These are phyloP conservation scores for Cicer bijugum DNA, from an alignment of 306 rosid genomes.

Conservation along the genomic window DNA sequence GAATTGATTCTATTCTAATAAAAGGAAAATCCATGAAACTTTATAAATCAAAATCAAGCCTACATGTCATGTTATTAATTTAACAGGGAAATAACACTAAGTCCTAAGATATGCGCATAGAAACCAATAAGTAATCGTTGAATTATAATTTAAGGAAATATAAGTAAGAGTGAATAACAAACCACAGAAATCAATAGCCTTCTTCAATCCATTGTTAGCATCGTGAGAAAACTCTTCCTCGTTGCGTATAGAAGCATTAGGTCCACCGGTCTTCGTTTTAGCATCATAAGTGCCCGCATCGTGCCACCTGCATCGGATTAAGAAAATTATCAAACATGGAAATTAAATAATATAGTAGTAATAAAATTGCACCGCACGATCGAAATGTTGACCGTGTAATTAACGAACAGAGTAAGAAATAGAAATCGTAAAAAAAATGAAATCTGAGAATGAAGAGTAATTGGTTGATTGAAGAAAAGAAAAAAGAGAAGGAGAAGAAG, in stretches of 20 bases:
- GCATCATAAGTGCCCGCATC: conserved; percentile 95
- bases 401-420: not conserved
- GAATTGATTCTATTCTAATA: conserved; percentile 22
- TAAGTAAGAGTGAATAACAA: not conserved
- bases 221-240: conserved; percentile 87
- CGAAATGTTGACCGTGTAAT: conserved; percentile 37
- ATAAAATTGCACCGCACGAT: not conserved
- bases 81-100: conserved; percentile 6
- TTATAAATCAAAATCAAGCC: conserved; percentile 23
- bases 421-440: not conserved
- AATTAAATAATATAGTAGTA: not conserved
- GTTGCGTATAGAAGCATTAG: conserved; percentile 86
- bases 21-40: not conserved
- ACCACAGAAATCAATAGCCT: conserved; percentile 89
- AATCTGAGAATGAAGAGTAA: not conserved
- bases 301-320: conserved; percentile 70
- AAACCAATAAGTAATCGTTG: not conserved
- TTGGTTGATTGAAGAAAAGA: not conserved
- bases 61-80: not conserved
- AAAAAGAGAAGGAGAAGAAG: conserved; percentile 1
- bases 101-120: not conserved
- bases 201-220: conserved; percentile 82
- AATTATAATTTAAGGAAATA: not conserved
- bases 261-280: conserved; percentile 78
- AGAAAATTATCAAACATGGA: not conserved